Percentiles rank a stretch among this genome's conserved stretches.
These are phyloP conservation scores for Chlorophyllum brunneum DNA, from an alignment of 768 basidiomycete species.

Conservation along the genomic window DNA sequence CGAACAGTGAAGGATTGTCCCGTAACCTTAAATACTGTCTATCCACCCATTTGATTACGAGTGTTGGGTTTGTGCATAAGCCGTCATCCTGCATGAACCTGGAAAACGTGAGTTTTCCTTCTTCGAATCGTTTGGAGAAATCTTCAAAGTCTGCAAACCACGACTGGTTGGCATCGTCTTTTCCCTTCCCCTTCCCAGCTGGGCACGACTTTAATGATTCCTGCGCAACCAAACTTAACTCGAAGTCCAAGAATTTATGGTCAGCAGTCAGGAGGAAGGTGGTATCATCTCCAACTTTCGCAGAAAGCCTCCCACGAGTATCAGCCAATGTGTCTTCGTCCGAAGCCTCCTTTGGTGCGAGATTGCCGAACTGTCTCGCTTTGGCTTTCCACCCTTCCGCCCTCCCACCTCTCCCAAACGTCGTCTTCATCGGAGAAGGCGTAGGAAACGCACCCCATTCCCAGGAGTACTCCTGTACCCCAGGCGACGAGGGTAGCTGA, in stretches of 20 bases:
- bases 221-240: slow-evolving; percentile 62
- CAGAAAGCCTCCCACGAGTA: slow-evolving; percentile 7
- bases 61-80: slow-evolving; percentile 54
- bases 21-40: slow-evolving; percentile 67
- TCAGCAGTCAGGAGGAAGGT: slow-evolving; percentile 65
- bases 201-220: not conserved
- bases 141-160: slow-evolving; percentile 46
- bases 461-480: slow-evolving; percentile 78
- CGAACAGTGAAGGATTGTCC: slow-evolving; percentile 73
- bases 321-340: slow-evolving; percentile 23
- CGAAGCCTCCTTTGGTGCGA: slow-evolving; percentile 19
- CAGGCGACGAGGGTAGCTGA: slow-evolving; percentile 15
- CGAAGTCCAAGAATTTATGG: slow-evolving; percentile 57
- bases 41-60: slow-evolving; percentile 74
- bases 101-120: slow-evolving; percentile 60
- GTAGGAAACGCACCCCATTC: slow-evolving; percentile 92
- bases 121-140: slow-evolving; percentile 50
- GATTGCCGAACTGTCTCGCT: slow-evolving; percentile 26
- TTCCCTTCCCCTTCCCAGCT: slow-evolving; percentile 22
- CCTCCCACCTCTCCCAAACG: slow-evolving; percentile 47
- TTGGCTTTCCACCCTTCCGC: slow-evolving; percentile 24
- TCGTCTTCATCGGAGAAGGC: slow-evolving; percentile 59
- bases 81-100: slow-evolving; percentile 62
- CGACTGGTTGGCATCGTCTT: slow-evolving; percentile 21
- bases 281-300: slow-evolving; percentile 47